phyloP scores from a whole-genome alignment of 306 rosid genomes.

The Parietaria judaica region DNA sequence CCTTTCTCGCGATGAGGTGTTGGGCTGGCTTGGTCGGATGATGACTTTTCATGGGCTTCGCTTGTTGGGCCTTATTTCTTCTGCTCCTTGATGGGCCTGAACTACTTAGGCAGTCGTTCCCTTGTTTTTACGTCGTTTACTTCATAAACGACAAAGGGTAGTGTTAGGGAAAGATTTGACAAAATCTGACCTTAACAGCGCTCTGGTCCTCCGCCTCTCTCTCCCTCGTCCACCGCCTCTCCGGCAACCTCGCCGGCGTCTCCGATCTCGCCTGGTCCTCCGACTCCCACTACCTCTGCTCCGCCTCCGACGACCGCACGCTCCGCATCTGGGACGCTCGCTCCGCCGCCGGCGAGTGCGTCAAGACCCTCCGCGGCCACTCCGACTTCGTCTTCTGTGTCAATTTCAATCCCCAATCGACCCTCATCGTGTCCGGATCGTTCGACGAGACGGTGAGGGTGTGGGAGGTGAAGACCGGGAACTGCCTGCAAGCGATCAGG shows the following conservation, averaged over 20 bases:
- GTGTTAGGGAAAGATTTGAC: too few species aligned
- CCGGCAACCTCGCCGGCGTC: conserved; percentile 73
- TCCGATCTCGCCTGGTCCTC: conserved; percentile 87
- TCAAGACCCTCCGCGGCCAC: conserved; percentile 84
- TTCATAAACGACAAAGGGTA: too few species aligned
- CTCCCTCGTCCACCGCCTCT: conserved; percentile 60
- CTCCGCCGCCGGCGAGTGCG: conserved; percentile 51
- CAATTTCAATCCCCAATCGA: conserved; percentile 74
- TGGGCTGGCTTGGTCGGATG: too few species aligned
- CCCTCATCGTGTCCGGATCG: conserved; percentile 75
- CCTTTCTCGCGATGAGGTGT: too few species aligned
- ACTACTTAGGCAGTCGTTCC: too few species aligned
- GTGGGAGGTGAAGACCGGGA: conserved; percentile 95
- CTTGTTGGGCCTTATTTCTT: too few species aligned
- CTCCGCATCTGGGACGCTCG: conserved; percentile 89
- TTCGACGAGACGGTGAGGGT: conserved; percentile 73
- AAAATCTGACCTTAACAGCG: too few species aligned
- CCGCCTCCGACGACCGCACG: conserved; percentile 87
- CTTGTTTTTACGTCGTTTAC: too few species aligned
- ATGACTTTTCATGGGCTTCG: too few species aligned
- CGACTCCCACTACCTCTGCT: conserved; percentile 89
- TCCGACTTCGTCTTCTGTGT: conserved; percentile 67
- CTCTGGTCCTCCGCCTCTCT: conserved; percentile 55
- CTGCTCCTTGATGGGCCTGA: too few species aligned
- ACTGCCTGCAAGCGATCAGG: conserved; percentile 41